A percentile compares a stretch with the other conserved stretches of the same genome.
Conservation (phyloP, 176 grass and related monocot species). For the barley (Hordeum vulgare) region DNA sequence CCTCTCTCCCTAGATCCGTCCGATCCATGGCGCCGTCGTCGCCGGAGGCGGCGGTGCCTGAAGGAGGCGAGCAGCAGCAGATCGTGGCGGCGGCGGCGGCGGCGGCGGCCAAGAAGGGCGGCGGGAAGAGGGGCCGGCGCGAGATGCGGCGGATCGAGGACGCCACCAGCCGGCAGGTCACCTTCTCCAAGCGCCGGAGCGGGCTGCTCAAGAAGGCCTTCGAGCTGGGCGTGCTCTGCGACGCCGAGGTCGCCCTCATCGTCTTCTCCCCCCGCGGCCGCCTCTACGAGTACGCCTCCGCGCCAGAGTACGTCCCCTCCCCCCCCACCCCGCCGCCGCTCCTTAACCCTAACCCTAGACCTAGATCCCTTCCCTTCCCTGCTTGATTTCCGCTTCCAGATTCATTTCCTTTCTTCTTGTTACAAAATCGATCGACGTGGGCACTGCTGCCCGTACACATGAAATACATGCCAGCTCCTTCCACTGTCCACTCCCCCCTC, state of each 20-base stretch:
- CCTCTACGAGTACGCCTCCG: constrained; percentile 66
- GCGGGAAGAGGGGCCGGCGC: constrained; percentile 37
- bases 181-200: constrained; percentile 72
- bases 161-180: constrained; percentile 70
- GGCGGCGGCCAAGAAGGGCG: neutral
- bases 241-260: constrained; percentile 78
- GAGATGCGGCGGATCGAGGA: constrained; percentile 92
- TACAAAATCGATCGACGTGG: too few species aligned
- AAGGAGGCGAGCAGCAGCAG: neutral
- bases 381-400: neutral
- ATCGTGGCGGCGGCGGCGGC: neutral
- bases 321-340: too few species aligned
- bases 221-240: constrained; percentile 81
- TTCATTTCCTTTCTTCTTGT: too few species aligned
- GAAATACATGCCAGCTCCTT: neutral
- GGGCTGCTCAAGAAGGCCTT: constrained; percentile 82
- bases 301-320: constrained; percentile 36
- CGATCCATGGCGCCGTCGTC: neutral
- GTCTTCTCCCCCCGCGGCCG: constrained; percentile 66
- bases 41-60: neutral
- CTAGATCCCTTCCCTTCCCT: neutral
- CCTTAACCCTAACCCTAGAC: neutral
- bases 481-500: too few species aligned
- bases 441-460: neutral
- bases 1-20: neutral